Evolutionary conservation across 2,329 filamentous ascomycete genomes (phyloP).

Genomic region (Cladophialophora psammophila): DNA sequence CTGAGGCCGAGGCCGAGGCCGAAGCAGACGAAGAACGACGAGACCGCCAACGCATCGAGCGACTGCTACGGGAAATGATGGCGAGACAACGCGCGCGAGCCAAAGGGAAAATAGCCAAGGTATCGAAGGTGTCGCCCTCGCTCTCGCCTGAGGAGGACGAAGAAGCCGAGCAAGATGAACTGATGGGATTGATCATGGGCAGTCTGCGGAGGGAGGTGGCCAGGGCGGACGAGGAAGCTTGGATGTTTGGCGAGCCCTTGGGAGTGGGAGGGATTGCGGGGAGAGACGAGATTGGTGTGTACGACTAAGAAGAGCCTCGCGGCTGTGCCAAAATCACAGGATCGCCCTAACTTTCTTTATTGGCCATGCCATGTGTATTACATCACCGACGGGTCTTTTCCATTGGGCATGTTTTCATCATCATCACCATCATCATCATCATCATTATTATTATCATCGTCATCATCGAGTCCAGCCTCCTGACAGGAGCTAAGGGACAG

Average conservation of each 20-base stretch:
- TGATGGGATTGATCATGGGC: conserved; percentile 72
- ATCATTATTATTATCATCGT: background rate
- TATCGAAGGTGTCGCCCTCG: background rate
- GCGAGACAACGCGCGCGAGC: conserved; percentile 34
- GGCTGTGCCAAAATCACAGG: background rate
- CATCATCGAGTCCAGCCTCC: background rate
- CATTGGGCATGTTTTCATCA: background rate
- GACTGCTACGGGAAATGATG: conserved; percentile 37
- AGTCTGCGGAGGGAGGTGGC: conserved; percentile 76
- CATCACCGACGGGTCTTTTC: background rate
- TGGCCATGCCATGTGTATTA: background rate
- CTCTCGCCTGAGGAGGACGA: conserved; percentile 48
- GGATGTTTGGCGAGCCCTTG: conserved; percentile 73
- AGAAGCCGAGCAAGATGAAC: conserved; percentile 58
- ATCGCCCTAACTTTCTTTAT: background rate
- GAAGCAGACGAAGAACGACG: conserved; percentile 30
- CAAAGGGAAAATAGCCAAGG: conserved; percentile 13
- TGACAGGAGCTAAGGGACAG: background rate
- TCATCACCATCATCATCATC: background rate
- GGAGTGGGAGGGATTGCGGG: conserved; percentile 21
- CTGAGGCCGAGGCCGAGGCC: conserved; percentile 31
- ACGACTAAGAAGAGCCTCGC: conserved; percentile 4
- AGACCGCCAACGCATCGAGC: conserved; percentile 37
- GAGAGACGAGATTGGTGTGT: conserved; percentile 56
- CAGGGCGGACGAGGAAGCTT: conserved; percentile 80